These are phyloP conservation scores for Panellus pusillus DNA, from an alignment of 768 basidiomycete species.

Conservation along the genomic window DNA sequence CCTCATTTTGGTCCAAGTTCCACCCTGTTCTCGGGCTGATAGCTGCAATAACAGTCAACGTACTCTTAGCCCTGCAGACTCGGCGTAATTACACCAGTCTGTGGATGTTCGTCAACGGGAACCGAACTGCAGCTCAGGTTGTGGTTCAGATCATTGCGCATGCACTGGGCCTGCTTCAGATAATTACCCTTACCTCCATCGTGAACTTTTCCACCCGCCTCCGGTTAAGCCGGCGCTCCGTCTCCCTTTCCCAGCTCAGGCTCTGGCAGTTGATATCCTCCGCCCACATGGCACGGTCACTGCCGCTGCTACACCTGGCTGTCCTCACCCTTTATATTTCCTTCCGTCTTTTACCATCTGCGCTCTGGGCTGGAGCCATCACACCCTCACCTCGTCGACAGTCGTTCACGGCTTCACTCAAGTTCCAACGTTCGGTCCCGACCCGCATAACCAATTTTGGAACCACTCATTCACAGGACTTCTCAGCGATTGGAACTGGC, in stretches of 20 bases:
- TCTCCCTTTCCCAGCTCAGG: background rate
- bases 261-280: constrained; percentile 1
- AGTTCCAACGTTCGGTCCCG: background rate
- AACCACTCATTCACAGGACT: background rate
- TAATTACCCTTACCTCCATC: background rate
- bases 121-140: too few species aligned
- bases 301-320: background rate
- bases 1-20: too few species aligned
- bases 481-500: background rate
- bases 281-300: background rate
- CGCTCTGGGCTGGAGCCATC: background rate
- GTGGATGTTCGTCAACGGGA: too few species aligned
- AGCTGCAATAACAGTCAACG: too few species aligned
- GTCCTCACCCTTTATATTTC: background rate
- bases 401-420: background rate
- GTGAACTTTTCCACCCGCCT: background rate
- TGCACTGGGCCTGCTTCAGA: background rate
- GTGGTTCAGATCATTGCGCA: background rate
- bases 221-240: background rate
- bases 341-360: background rate
- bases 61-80: too few species aligned
- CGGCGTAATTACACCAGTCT: too few species aligned
- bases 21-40: too few species aligned
- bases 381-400: too few species aligned
- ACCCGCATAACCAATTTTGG: background rate